Percentiles rank a stretch among this genome's conserved stretches.
Conservation (phyloP, 495 filamentous ascomycete genomes). For the Tuber magnatum region DNA sequence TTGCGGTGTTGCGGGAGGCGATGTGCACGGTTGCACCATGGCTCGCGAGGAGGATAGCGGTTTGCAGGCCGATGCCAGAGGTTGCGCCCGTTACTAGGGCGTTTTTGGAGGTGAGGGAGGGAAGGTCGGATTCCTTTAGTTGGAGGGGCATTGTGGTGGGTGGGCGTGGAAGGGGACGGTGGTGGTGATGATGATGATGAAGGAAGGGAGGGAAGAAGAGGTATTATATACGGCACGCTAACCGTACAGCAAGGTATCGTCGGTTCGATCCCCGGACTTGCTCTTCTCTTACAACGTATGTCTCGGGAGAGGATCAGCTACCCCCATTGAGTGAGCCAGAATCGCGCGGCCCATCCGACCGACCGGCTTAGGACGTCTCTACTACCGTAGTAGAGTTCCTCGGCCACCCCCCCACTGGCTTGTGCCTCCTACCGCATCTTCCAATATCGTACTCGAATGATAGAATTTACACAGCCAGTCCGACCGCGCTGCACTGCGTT, state of each 20-base stretch:
- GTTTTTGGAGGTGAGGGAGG: conserved; percentile 31
- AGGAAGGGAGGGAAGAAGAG: background rate
- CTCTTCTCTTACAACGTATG: background rate
- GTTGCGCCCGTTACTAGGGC: conserved; percentile 34
- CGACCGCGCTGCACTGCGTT: background rate
- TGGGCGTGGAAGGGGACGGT: background rate
- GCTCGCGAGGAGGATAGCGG: conserved; percentile 33
- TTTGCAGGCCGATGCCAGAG: conserved; percentile 33
- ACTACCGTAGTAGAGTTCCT: background rate
- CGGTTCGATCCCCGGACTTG: background rate
- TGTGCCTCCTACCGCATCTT: background rate
- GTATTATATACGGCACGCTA: background rate
- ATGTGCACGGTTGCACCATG: conserved; percentile 35
- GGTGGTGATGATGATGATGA: background rate
- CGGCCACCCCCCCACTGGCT: no score
- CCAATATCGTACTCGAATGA: background rate
- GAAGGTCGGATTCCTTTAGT: conserved; percentile 15
- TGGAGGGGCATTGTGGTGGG: background rate
- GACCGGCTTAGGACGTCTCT: no score
- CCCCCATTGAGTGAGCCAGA: no score
- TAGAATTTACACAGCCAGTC: background rate
- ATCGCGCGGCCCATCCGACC: background rate
- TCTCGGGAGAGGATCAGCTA: background rate
- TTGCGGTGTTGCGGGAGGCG: conserved; percentile 21
- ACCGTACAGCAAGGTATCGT: background rate